phyloP scores from a whole-genome alignment of 768 basidiomycete species.

The Mycena metata region DNA sequence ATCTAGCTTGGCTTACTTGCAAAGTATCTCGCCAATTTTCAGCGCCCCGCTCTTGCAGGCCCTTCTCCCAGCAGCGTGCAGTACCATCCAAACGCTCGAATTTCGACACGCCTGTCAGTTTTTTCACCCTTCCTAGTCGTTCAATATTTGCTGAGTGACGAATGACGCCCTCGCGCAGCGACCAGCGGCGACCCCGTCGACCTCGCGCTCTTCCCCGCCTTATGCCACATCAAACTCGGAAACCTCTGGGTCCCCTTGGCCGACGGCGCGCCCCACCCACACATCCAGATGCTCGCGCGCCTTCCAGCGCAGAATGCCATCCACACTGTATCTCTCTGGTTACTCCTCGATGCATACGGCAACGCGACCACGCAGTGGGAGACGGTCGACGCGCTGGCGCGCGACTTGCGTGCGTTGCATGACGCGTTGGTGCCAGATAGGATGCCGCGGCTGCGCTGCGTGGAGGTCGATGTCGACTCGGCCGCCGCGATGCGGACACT shows the following conservation, averaged over 20 bases:
- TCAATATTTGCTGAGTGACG: too few species aligned
- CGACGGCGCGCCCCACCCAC: neutral
- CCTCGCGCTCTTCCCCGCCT: conserved; percentile 7
- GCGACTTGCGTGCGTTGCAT: neutral
- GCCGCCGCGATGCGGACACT: too few species aligned
- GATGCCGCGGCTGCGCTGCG: neutral
- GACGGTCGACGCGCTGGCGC: neutral
- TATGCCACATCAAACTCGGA: neutral
- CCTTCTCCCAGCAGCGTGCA: neutral
- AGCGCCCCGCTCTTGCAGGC: neutral
- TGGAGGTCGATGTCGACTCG: neutral
- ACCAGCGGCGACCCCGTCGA: neutral
- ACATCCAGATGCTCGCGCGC: neutral
- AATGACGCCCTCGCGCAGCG: neutral
- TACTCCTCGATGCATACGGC: neutral
- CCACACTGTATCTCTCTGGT: neutral
- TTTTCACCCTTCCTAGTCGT: too few species aligned
- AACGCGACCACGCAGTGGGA: neutral
- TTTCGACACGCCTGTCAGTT: neutral
- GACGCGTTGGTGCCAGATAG: neutral
- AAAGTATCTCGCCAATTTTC: neutral
- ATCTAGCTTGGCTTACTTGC: neutral
- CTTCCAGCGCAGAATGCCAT: neutral
- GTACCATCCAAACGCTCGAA: neutral
- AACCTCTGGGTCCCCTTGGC: neutral